Evolutionary conservation across 2,329 filamentous ascomycete species (phyloP).

Genomic region (Fusarium brevicatenulatum): DNA sequence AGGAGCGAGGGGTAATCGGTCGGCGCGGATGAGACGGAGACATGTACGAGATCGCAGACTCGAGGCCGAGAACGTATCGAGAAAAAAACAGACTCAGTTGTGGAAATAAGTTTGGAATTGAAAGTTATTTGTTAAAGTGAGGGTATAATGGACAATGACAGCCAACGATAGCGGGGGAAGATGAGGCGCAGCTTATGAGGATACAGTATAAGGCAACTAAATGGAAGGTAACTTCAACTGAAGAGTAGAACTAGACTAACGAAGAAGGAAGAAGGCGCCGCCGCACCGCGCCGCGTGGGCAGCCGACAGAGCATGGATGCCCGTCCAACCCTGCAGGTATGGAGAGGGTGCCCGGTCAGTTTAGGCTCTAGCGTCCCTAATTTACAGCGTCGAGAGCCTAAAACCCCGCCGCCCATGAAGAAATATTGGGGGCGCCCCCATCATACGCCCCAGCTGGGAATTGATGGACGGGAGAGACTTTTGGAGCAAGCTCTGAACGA

Average conservation of each 20-base stretch:
- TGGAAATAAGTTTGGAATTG: conserved; percentile 3
- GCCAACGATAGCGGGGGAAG: conserved; percentile 23
- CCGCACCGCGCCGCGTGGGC: conserved; percentile 13
- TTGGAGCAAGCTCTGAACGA: background rate
- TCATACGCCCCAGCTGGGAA: background rate
- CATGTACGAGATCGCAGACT: conserved; percentile 32
- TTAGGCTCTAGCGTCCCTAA: conserved; percentile 36
- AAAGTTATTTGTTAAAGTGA: conserved; percentile 14
- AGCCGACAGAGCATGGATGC: conserved; percentile 11
- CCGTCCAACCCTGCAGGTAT: conserved; percentile 4
- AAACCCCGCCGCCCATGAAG: conserved; percentile 40
- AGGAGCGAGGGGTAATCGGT: conserved; percentile 30
- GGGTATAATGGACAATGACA: conserved; percentile 16
- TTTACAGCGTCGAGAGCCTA: conserved; percentile 32
- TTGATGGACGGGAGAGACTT: background rate
- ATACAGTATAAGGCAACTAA: background rate
- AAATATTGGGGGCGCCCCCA: conserved; percentile 11
- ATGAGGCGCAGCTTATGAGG: conserved; percentile 36
- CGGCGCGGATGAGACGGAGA: conserved; percentile 33
- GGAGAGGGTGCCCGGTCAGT: conserved; percentile 12
- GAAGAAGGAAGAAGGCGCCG: conserved; percentile 11
- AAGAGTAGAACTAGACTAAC: background rate
- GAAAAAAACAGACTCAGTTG: background rate
- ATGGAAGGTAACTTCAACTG: background rate
- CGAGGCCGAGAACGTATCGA: background rate